Evolutionary conservation across 805 yeast species (phyloP).

Genomic region (Candida silvicultrix): DNA sequence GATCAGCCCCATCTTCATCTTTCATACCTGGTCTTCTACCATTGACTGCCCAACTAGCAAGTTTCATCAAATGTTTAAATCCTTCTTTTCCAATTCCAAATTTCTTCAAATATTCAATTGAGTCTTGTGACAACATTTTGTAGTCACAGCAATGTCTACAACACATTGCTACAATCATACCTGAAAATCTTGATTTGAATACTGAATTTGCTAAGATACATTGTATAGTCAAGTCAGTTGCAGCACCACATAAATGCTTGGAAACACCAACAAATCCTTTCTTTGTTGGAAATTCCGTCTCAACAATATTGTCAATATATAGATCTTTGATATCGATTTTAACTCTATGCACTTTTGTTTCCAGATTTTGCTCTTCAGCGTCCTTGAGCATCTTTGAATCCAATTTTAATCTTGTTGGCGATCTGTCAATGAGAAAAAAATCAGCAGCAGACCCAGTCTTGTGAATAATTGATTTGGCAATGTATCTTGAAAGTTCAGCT

Average conservation of each 20-base stretch:
- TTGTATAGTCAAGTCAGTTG: constrained; percentile 78
- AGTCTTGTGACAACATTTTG: constrained; percentile 38
- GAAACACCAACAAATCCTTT: constrained; percentile 55
- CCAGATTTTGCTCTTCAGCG: constrained; percentile 20
- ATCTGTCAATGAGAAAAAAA: constrained; percentile 68
- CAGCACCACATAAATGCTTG: constrained; percentile 90
- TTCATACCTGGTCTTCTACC: constrained; percentile 43
- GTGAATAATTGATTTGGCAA: constrained; percentile 29
- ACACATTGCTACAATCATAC: constrained; percentile 83
- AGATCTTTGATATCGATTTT: constrained; percentile 81
- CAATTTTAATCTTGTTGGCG: constrained; percentile 70
- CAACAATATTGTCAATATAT: constrained; percentile 39
- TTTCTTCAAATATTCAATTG: constrained; percentile 13
- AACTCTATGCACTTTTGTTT: constrained; percentile 40
- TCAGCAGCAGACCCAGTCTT: constrained; percentile 17
- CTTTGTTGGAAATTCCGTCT: constrained; percentile 13
- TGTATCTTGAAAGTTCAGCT: constrained; percentile 71
- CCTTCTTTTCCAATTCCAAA: constrained; percentile 25
- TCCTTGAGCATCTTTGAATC: constrained; percentile 65
- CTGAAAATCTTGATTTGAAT: constrained; percentile 31
- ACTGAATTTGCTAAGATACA: constrained; percentile 43
- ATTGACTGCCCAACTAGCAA: constrained; percentile 87
- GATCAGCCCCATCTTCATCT: constrained; percentile 34
- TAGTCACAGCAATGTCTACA: constrained; percentile 81
- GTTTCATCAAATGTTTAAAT: constrained; percentile 46